Base-by-base conservation (phyloP, 495 filamentous ascomycete species). In the Penicillium ochrochloron region DNA sequence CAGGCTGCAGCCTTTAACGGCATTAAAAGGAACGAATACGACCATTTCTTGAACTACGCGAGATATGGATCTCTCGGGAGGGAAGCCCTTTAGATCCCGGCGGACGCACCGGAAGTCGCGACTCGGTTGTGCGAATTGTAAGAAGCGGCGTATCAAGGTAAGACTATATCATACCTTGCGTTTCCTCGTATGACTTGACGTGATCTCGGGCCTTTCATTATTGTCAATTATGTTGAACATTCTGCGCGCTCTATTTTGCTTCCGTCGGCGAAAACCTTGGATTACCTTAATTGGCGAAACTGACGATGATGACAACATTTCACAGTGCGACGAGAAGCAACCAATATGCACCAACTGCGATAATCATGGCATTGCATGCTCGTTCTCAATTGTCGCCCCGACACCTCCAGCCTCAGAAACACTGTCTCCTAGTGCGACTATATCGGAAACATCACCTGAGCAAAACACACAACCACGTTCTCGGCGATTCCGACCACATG, bases 321-420 rank as follows among this genome's bases (percentile, higher is more conserved):
- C 34, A 17, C 73, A 78, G 77, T 80, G 77, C 65, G 76, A 80
- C 35, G 77, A 80, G 37, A 69, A 64, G 29, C 73, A 70, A 48
- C 77, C 77, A 9, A 39, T 53, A 14, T 80, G 75, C 57, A 37
- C 63, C 21, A 73, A 75, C 53, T 80, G 76, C 48, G 23, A 61
- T 23, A 72, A 73, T 17, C 70, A 72, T 69, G 68, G 60, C 8
- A 61, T 72, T 12, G 57, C 71, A 25, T 80, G 77, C 57, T 63
- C 59, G 41, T 79, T 75, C 50, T 35, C 59, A 9, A 21, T 62
- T 1, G 34, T 55, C 12, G 33, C 46, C 1, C 34, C 53, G 2
- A 35, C 57, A 7, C 48, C 53, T 23, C 59, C 69, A 34, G 33
- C 17, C 21, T 65, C 66, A 1, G 60, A 61, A 7, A 59, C 60